These are phyloP conservation scores for Ceraceosorus guamensis DNA, from an alignment of 1,284 basidiomycete genomes.

Conservation along the genomic window DNA sequence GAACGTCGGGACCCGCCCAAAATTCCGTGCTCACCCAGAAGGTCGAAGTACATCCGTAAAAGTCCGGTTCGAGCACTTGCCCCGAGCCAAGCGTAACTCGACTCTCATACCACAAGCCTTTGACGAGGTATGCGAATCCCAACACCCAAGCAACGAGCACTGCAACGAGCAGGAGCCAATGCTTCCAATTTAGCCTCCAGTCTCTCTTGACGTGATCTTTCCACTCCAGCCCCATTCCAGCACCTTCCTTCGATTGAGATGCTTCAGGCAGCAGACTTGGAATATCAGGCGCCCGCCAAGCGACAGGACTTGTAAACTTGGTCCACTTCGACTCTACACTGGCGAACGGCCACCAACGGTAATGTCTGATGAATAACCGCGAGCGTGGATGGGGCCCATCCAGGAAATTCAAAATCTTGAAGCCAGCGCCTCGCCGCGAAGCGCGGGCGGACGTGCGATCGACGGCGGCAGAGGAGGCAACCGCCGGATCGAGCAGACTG, in stretches of 20 bases:
- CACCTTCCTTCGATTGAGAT: background rate
- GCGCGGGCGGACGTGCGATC: background rate
- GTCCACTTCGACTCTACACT: constrained; percentile 26
- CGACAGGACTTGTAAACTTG: constrained; percentile 16
- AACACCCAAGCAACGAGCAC: constrained; percentile 37
- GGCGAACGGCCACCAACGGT: constrained; percentile 39
- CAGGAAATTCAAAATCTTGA: constrained; percentile 11
- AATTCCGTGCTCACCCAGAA: constrained; percentile 34
- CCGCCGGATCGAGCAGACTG: background rate
- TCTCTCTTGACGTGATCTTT: constrained; percentile 16
- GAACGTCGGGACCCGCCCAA: no score
- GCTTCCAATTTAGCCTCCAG: constrained; percentile 20
- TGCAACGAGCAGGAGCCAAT: constrained; percentile 28
- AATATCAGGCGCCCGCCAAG: constrained; percentile 12
- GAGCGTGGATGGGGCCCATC: constrained; percentile 19
- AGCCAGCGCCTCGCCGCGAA: background rate
- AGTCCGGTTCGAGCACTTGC: constrained; percentile 14
- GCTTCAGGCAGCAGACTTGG: background rate
- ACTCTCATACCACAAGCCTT: constrained; percentile 32
- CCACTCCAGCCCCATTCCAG: constrained; percentile 13
- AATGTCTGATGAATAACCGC: constrained; percentile 24
- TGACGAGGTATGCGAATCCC: constrained; percentile 28
- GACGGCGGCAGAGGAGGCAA: background rate
- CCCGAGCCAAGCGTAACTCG: constrained; percentile 9
- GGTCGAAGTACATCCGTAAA: constrained; percentile 32